A percentile compares a stretch with the other conserved stretches of the same genome.
Conservation (phyloP, 345 rosid genomes). For the Nephelium lappaceum region DNA sequence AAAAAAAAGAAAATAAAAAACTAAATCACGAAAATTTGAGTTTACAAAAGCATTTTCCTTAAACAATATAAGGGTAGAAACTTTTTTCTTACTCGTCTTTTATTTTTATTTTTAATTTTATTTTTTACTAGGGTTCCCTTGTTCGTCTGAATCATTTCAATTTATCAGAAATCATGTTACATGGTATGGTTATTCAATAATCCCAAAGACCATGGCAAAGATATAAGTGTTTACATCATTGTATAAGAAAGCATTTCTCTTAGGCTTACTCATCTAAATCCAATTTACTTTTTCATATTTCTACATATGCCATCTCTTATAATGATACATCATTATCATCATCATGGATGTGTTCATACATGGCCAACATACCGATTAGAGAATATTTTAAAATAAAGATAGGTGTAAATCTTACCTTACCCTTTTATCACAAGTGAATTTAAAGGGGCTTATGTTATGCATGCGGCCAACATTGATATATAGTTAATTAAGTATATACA, state of each 20-base stretch:
- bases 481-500: too few species aligned
- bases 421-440: too few species aligned
- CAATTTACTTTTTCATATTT: background rate
- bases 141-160: too few species aligned
- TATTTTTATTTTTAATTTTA: too few species aligned
- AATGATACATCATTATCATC: background rate
- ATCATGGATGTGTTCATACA: background rate
- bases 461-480: background rate
- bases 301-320: background rate
- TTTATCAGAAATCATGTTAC: too few species aligned
- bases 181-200: background rate
- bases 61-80: too few species aligned
- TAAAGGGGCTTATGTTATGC: background rate
- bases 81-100: too few species aligned
- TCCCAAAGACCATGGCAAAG: background rate
- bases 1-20: too few species aligned
- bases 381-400: background rate
- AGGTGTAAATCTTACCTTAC: background rate
- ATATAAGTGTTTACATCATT: too few species aligned
- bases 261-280: background rate
- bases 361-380: background rate
- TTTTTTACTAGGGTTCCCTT: too few species aligned
- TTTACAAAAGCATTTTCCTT: too few species aligned
- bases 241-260: background rate
- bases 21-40: too few species aligned